Conservation (phyloP, 768 basidiomycete genomes). For the Trametes elegans region DNA sequence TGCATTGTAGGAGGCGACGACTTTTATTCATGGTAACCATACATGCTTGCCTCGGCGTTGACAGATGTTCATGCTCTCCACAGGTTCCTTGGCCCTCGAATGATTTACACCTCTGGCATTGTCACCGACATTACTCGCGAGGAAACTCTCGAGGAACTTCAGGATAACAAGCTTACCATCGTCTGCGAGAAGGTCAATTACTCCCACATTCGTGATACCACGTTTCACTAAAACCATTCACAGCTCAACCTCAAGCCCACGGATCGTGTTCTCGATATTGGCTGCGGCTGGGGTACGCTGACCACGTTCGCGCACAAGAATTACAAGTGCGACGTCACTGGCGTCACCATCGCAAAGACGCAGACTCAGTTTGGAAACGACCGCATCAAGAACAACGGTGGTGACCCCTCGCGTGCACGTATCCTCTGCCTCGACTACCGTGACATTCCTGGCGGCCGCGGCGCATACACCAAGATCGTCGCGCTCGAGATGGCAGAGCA, state of each 20-base stretch:
- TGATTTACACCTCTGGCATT: constrained; percentile 97
- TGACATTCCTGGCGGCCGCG: constrained; percentile 74
- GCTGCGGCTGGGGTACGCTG: constrained; percentile 97
- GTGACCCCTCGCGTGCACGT: constrained; percentile 66
- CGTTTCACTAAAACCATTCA: background rate
- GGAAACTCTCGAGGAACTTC: constrained; percentile 89
- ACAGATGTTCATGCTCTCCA: background rate
- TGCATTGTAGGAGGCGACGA: constrained; percentile 75
- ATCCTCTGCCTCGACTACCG: constrained; percentile 94
- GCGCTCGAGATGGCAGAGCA: constrained; percentile 99
- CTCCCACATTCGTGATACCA: background rate
- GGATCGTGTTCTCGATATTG: constrained; percentile 83
- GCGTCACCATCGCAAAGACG: constrained; percentile 88
- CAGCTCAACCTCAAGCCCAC: constrained; percentile 77
- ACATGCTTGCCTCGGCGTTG: background rate
- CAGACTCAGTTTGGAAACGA: constrained; percentile 93
- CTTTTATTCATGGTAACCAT: constrained; percentile 81
- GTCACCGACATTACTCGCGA: constrained; percentile 64
- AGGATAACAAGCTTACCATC: constrained; percentile 96
- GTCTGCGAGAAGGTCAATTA: constrained; percentile 77
- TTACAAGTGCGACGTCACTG: constrained; percentile 94
- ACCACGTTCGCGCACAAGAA: constrained; percentile 95
- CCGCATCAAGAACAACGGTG: constrained; percentile 70
- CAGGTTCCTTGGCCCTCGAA: constrained; percentile 92
- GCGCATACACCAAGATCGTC: constrained; percentile 91